Percentiles rank a stretch among this genome's conserved stretches.
Conservation (phyloP, 164 flowering plant genomes). For the Dillenia turbinata region DNA sequence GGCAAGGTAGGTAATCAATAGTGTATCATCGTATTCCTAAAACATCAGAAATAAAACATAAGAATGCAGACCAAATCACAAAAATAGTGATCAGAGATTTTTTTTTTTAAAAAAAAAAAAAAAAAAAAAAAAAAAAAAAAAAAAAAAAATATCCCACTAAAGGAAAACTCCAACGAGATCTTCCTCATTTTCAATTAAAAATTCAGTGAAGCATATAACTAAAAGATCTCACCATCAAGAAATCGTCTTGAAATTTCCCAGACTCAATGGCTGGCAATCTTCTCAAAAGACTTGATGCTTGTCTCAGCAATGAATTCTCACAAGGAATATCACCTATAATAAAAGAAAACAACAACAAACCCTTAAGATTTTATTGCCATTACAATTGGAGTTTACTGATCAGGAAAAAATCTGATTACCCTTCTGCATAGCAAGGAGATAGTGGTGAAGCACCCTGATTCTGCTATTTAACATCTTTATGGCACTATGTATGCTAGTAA, state of each 20-base stretch:
- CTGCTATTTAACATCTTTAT: constrained; percentile 96
- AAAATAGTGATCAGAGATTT: too few species aligned
- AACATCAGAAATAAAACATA: constrained; percentile 3
- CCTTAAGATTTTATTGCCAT: not conserved
- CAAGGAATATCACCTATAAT: constrained; percentile 75
- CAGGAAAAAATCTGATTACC: constrained; percentile 32
- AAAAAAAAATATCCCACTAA: too few species aligned
- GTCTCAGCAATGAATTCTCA: constrained; percentile 82
- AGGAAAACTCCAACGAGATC: too few species aligned
- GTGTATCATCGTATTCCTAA: constrained; percentile 90
- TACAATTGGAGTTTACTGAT: not conserved
- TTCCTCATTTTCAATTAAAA: not conserved
- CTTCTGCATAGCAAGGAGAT: constrained; percentile 86
- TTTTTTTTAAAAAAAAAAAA: too few species aligned
- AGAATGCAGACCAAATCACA: not conserved
- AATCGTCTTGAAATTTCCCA: constrained; percentile 89
- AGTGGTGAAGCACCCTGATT: constrained; percentile 77
- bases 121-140: too few species aligned
- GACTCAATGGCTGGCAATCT: constrained; percentile 92
- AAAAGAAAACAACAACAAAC: not conserved
- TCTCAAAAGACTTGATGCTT: constrained; percentile 87
- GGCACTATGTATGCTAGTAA: constrained; percentile 93
- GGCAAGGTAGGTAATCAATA: constrained; percentile 82
- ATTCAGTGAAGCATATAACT: not conserved
- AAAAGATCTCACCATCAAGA: constrained; percentile 71